A percentile compares a stretch with the other conserved stretches of the same genome.
These are phyloP conservation scores for Alternaria novae-zelandiae DNA, from an alignment of 2,329 filamentous ascomycete species.

Conservation along the genomic window DNA sequence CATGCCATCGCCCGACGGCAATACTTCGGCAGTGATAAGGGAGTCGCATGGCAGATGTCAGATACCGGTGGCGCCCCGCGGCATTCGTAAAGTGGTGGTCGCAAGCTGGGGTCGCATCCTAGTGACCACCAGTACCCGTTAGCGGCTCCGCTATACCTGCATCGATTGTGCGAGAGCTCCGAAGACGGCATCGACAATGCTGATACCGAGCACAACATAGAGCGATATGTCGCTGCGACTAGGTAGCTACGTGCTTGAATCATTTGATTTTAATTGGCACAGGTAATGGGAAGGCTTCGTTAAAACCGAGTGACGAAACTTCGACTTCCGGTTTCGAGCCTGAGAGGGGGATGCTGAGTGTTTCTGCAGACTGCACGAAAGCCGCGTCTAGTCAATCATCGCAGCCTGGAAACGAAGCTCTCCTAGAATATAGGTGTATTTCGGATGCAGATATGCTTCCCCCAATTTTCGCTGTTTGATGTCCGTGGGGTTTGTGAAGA, in stretches of 20 bases:
- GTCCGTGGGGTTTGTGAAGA: background rate
- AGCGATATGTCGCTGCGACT: background rate
- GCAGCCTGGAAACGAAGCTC: background rate
- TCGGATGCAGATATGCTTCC: background rate
- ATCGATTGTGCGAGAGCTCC: background rate
- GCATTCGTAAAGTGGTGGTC: background rate
- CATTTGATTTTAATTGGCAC: background rate
- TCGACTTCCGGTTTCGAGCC: background rate
- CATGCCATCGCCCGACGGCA: background rate
- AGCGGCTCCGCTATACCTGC: background rate
- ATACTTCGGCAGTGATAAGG: background rate
- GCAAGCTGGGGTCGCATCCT: background rate
- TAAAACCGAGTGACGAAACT: background rate
- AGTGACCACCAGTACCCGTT: background rate
- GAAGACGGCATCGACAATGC: background rate
- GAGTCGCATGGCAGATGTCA: background rate
- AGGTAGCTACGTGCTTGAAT: background rate
- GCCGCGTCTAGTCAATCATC: background rate
- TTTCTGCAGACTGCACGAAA: background rate
- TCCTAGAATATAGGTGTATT: background rate
- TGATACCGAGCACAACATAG: background rate
- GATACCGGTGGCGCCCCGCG: background rate
- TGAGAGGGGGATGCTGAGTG: background rate
- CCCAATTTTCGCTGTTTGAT: background rate
- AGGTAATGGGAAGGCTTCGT: background rate